Evolutionary conservation across 2,329 filamentous ascomycete genomes (phyloP), one percentile per base, ranked within the genome.

Genomic region (Elsinoe ampelina): DNA sequence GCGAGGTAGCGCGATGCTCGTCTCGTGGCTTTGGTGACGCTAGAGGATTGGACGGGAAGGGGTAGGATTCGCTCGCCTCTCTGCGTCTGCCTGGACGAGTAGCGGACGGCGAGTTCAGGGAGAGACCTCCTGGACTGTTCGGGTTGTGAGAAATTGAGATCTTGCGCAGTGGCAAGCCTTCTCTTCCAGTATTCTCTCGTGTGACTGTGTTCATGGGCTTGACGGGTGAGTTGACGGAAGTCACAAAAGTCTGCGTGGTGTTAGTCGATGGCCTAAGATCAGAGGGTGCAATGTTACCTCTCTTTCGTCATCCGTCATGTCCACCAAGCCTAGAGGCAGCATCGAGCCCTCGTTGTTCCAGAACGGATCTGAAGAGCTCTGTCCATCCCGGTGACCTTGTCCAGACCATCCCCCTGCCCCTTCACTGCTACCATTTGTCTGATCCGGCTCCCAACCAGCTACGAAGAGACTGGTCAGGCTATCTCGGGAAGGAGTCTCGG

Each of bases 151-250:
- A 93, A 50, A 95, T 72, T 0, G 91, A 96, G 13, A 84, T 78
- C 73, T 95, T 96, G 58, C 92, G 87, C 50, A 85, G 81, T 57
- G 86, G 84, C 10, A 78, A 66, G 10, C 77, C 77, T 50, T 68
- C 80, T 70, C 71, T 79, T 70, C 70, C 79, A 69, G 69, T 78
- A 59, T 71, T 78, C 71, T 73, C 83, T 74, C 88, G 92, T 64
- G 76, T 78, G 20, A 75, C 70, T 66, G 88, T 86, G 32, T 83
- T 81, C 17, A 88, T 87, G 7, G 88, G 86, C 72, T 97, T 97
- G 63, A 96, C 77, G 34, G 90, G 87, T 35, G 93, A 96, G 71
- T 97, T 98, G 68, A 98, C 90, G 61, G 95, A 93, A 52, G 81
- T 82, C 52, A 83, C 73, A 71, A 96, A 96, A 61, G 87, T 76